A percentile compares a stretch with the other conserved stretches of the same genome.
Conservation (phyloP, 257 asterid species). For the Eustoma russellianum region DNA sequence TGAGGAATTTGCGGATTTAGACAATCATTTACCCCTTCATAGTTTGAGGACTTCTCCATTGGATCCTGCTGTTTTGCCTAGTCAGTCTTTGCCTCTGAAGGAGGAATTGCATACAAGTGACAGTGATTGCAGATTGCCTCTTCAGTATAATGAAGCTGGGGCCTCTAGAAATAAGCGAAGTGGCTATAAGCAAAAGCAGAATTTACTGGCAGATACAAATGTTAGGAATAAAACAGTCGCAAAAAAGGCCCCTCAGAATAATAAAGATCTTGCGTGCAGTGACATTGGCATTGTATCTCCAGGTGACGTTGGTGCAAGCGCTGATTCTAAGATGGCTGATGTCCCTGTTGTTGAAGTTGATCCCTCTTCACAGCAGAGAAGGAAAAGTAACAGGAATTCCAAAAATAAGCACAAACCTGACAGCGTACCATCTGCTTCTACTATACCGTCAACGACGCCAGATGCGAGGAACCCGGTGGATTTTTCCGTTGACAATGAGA, state of each 20-base stretch:
- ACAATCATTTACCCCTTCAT: constrained; percentile 25
- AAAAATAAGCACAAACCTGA: constrained; percentile 55
- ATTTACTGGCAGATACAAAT: constrained; percentile 27
- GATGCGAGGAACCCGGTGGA: constrained; percentile 20
- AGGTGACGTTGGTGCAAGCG: constrained; percentile 25
- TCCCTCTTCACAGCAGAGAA: constrained; percentile 42
- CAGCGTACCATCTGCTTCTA: constrained; percentile 22
- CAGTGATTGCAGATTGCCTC: constrained; percentile 14
- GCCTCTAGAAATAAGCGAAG: constrained; percentile 34
- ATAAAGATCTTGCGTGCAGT: constrained; percentile 17
- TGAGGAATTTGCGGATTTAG: constrained; percentile 16
- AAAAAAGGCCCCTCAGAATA: constrained; percentile 27
- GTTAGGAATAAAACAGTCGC: constrained; percentile 25
- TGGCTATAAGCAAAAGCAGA: constrained; percentile 55
- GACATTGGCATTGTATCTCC: constrained; percentile 25
- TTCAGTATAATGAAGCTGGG: constrained; percentile 41
- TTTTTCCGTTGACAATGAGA: constrained; percentile 26
- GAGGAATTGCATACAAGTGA: too few relatives aligned
- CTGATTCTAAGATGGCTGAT: constrained; percentile 28
- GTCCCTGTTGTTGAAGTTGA: constrained; percentile 23
- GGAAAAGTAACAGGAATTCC: constrained; percentile 40
- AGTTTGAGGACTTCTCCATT: constrained; percentile 17
- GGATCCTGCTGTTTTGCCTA: constrained; percentile 27
- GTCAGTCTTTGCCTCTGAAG: constrained; percentile 22
- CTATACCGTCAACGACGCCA: constrained; percentile 24